phyloP scores from a whole-genome alignment of 495 filamentous ascomycete genomes.

The Annulohypoxylon moriforme region DNA sequence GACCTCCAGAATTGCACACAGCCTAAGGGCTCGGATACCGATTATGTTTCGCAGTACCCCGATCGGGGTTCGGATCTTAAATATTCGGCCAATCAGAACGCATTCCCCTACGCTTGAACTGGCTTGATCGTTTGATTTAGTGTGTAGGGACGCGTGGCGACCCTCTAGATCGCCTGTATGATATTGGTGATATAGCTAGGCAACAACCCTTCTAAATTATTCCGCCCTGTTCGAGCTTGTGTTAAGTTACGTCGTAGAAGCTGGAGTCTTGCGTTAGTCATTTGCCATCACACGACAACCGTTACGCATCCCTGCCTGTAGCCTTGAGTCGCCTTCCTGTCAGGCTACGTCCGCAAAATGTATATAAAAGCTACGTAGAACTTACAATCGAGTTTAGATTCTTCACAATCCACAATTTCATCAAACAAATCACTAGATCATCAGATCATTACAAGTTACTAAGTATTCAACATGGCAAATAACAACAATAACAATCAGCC shows the following conservation, averaged over 20 bases:
- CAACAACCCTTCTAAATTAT: conserved; percentile 35
- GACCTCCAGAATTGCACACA: not conserved
- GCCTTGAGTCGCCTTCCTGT: conserved; percentile 17
- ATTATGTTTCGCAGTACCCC: conserved; percentile 2
- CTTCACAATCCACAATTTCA: conserved; percentile 13
- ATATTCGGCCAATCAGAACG: conserved; percentile 27
- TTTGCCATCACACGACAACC: conserved; percentile 31
- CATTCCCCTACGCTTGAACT: not conserved
- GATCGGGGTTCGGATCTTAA: conserved; percentile 13
- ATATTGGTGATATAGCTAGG: conserved; percentile 11
- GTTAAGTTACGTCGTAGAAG: conserved; percentile 36
- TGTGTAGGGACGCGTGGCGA: conserved; percentile 39
- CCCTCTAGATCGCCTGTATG: conserved; percentile 15
- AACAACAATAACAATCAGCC: conserved; percentile 31
- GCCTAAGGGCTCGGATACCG: conserved; percentile 13
- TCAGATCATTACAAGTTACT: not conserved
- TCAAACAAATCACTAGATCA: conserved; percentile 6
- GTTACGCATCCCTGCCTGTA: conserved; percentile 23
- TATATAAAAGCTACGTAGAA: conserved; percentile 29
- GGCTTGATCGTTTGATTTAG: conserved; percentile 15
- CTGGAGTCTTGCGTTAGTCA: conserved; percentile 22
- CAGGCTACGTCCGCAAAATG: not conserved
- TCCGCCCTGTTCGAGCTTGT: conserved; percentile 35
- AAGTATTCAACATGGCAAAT: conserved; percentile 36
- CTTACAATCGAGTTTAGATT: not conserved